phyloP scores from a whole-genome alignment of 305 asterid genomes.

The Nicotiana rustica region DNA sequence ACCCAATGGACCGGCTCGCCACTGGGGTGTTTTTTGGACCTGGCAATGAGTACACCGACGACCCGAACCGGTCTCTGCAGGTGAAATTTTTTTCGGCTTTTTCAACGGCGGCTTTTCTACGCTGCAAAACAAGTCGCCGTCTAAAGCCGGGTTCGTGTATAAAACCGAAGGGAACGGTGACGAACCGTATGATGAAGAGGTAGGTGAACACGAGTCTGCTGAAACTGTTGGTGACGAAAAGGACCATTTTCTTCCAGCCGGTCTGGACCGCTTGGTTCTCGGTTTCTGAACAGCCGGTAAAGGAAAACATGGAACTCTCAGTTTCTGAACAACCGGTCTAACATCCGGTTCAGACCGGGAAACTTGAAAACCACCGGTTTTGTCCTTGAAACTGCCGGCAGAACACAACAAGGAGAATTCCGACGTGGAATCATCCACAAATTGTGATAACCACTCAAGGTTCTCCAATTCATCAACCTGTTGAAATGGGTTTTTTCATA shows the following conservation, averaged over 20 bases:
- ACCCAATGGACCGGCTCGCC: constrained; percentile 97
- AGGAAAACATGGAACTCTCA: constrained; percentile 49
- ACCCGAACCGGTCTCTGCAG: constrained; percentile 54
- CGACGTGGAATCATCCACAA: constrained; percentile 80
- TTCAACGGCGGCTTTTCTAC: constrained; percentile 68
- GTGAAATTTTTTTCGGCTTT: constrained; percentile 62
- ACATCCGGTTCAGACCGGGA: constrained; percentile 48
- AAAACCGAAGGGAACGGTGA: constrained; percentile 50
- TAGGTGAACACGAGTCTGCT: constrained; percentile 61
- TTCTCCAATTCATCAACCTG: constrained; percentile 92
- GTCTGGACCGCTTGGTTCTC: constrained; percentile 68
- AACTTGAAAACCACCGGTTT: constrained; percentile 40
- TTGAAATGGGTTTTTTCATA: constrained; percentile 11
- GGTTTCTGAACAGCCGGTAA: constrained; percentile 61
- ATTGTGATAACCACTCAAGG: constrained; percentile 92
- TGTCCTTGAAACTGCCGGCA: constrained; percentile 49
- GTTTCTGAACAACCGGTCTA: constrained; percentile 46
- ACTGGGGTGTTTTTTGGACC: constrained; percentile 97
- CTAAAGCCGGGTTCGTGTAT: constrained; percentile 51
- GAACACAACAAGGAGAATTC: constrained; percentile 66
- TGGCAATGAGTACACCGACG: constrained; percentile 94
- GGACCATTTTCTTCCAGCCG: constrained; percentile 59
- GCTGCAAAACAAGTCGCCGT: constrained; percentile 56
- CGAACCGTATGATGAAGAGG: constrained; percentile 69
- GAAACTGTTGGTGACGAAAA: constrained; percentile 59